Evolutionary conservation across 441 rosid species (phyloP).

Genomic region (Syzygium syzygioides): DNA sequence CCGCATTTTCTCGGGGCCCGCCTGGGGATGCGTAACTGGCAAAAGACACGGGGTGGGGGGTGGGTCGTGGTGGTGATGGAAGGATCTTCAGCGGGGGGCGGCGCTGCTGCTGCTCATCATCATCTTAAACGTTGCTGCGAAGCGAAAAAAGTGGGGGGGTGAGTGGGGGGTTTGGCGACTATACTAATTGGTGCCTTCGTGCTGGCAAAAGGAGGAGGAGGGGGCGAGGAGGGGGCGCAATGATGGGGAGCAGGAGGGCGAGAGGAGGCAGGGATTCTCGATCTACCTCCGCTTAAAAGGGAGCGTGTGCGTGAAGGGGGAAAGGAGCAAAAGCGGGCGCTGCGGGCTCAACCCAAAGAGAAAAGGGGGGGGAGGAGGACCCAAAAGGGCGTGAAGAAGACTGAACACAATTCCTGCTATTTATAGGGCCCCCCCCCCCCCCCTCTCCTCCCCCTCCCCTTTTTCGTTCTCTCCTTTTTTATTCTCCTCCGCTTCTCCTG

Average conservation of each 20-base stretch:
- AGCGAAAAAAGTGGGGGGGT: not conserved
- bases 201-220: not conserved
- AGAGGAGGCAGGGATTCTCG: conserved; percentile 13
- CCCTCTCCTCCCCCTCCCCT: conserved; percentile 2
- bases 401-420: conserved; percentile 29
- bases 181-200: accelerated
- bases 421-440: conserved; percentile 28
- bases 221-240: not conserved
- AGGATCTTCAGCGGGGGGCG: conserved; percentile 25
- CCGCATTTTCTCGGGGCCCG: conserved; percentile 48
- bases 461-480: conserved; percentile 21
- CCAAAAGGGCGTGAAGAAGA: conserved; percentile 9
- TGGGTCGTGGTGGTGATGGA: not conserved
- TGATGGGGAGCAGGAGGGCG: conserved; percentile 2
- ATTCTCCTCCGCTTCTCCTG: not conserved
- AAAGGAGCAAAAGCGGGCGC: not conserved
- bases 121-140: not conserved
- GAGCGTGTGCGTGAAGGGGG: not conserved
- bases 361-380: conserved; percentile 10
- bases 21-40: not conserved
- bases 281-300: too few species aligned
- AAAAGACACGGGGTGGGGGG: too few species aligned
- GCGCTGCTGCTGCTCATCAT: conserved; percentile 24
- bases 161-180: conserved; percentile 29
- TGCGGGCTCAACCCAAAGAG: conserved; percentile 4